Percentiles rank a stretch among this genome's conserved stretches.
Evolutionary conservation across 2,329 filamentous ascomycete species (phyloP).

Genomic region (Fusarium duplospermum): DNA sequence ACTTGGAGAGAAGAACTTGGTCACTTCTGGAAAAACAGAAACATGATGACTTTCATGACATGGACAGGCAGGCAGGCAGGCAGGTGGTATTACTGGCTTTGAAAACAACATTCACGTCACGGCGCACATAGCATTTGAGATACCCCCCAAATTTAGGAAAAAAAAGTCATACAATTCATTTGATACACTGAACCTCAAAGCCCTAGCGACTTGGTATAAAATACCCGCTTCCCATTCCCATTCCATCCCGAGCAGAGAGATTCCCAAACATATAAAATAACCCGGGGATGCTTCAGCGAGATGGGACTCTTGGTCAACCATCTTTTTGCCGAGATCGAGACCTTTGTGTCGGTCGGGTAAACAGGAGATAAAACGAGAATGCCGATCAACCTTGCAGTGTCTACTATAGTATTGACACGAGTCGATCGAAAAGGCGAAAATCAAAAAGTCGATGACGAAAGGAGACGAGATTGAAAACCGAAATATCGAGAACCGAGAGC

Average conservation of each 20-base stretch:
- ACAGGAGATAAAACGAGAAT: not conserved
- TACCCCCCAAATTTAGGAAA: conserved; percentile 28
- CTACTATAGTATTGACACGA: not conserved
- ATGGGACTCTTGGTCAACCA: not conserved
- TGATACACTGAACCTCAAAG: not conserved
- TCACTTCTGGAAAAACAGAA: not conserved
- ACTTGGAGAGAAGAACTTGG: not conserved
- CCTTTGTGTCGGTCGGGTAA: not conserved
- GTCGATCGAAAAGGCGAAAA: not conserved
- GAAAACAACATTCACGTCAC: conserved; percentile 11
- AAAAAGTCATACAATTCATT: conserved; percentile 3
- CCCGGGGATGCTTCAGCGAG: not conserved
- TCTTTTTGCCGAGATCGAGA: not conserved
- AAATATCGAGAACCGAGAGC: not conserved
- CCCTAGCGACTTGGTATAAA: not conserved
- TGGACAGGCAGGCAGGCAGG: not conserved
- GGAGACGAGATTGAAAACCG: not conserved
- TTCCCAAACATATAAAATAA: not conserved
- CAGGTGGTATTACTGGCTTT: conserved; percentile 1
- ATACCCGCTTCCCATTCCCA: not conserved
- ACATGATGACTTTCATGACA: not conserved
- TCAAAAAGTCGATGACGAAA: not conserved
- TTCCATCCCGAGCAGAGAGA: not conserved
- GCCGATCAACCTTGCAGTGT: not conserved
- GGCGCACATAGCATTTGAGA: conserved; percentile 33